phyloP scores from a whole-genome alignment of 805 yeast species.

The Trichomonascus vanleenenianus region DNA sequence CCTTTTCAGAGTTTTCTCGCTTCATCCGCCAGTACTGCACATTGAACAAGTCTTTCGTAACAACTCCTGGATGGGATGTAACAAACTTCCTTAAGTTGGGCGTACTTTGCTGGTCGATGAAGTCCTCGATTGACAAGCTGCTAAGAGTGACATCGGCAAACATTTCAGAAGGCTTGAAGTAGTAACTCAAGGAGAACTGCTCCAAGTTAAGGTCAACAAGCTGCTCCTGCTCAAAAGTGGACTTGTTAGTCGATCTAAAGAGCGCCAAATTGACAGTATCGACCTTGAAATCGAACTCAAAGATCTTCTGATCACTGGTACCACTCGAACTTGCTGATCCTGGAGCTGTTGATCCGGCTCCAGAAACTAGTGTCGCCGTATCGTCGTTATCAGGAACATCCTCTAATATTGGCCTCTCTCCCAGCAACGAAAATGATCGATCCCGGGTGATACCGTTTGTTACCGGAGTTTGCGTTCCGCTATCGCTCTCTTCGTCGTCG shows the following conservation, averaged over 20 bases:
- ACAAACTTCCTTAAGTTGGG: conserved; percentile 60
- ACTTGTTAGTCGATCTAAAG: conserved; percentile 57
- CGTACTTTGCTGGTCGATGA: conserved; percentile 53
- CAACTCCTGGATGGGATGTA: conserved; percentile 44
- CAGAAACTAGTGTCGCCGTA: not conserved
- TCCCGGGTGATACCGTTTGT: not conserved
- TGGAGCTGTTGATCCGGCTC: not conserved
- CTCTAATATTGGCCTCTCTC: not conserved
- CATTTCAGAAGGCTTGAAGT: conserved; percentile 53
- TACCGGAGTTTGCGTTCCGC: not conserved
- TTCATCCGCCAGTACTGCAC: conserved; percentile 52
- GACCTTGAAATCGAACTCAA: conserved; percentile 69
- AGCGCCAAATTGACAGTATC: conserved; percentile 54
- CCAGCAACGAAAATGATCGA: not conserved
- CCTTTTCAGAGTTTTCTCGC: conserved; percentile 41
- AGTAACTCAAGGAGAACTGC: conserved; percentile 50
- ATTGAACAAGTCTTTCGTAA: conserved; percentile 39
- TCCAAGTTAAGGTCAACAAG: conserved; percentile 70
- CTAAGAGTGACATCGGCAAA: conserved; percentile 55
- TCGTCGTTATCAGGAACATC: not conserved
- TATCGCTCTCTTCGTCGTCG: conserved; percentile 26
- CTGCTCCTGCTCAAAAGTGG: conserved; percentile 53
- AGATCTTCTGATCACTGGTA: conserved; percentile 42
- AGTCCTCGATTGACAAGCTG: conserved; percentile 68
- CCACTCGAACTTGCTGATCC: not conserved